A percentile compares a stretch with the other conserved stretches of the same genome.
These are phyloP conservation scores for Metschnikowia orientalis DNA, from an alignment of 805 yeast genomes.

Conservation along the genomic window DNA sequence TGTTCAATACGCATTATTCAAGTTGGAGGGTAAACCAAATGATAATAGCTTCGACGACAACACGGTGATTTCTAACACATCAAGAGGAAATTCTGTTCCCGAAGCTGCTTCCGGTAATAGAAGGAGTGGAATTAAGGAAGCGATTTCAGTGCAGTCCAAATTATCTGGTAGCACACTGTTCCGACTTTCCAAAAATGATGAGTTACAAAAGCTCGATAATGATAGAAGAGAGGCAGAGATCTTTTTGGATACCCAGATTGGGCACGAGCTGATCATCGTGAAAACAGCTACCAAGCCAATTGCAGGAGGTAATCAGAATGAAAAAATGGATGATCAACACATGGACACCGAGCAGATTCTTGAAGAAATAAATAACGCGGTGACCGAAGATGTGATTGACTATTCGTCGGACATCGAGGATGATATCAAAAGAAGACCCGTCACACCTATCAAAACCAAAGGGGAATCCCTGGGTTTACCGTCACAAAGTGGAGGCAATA, in stretches of 20 bases:
- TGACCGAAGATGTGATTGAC: constrained; percentile 33
- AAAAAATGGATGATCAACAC: constrained; percentile 13
- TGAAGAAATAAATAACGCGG: constrained; percentile 37
- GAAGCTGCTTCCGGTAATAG: too few species aligned
- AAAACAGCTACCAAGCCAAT: too few species aligned
- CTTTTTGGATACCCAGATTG: constrained; percentile 1
- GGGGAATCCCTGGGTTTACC: constrained; percentile 7
- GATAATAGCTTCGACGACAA: constrained; percentile 1
- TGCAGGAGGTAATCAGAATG: too few species aligned
- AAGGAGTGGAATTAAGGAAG: too few species aligned
- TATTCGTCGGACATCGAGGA: constrained; percentile 20
- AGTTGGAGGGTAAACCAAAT: constrained; percentile 62
- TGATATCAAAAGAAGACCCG: constrained; percentile 24
- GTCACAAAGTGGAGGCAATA: constrained; percentile 15
- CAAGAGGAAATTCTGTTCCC: constrained; percentile 2
- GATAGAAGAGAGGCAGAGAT: constrained; percentile 3
- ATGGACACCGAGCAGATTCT: constrained; percentile 31
- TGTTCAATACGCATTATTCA: constrained; percentile 64
- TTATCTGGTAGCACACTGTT: not conserved
- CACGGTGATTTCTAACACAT: constrained; percentile 1
- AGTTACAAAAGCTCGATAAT: constrained; percentile 2
- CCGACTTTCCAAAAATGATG: constrained; percentile 2
- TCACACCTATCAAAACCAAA: constrained; percentile 26
- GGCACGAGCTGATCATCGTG: not conserved
- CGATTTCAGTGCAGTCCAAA: not conserved